Percentiles rank a stretch among this genome's conserved stretches.
phyloP scores from a whole-genome alignment of 2,329 filamentous ascomycete species.

The Ceratocystis cubensis region DNA sequence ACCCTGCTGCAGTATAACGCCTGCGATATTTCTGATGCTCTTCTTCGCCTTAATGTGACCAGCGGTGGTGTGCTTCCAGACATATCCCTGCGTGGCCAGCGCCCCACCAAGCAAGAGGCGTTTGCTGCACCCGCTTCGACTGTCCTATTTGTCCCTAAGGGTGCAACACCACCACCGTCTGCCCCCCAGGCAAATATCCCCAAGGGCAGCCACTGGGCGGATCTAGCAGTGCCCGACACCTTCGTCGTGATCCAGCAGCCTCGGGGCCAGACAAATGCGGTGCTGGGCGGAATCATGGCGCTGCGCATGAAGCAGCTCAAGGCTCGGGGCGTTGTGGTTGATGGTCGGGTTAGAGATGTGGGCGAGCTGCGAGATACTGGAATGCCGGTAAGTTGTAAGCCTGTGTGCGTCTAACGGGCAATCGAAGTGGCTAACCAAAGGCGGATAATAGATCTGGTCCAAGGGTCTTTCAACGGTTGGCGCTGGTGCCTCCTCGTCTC shows the following conservation, averaged over 20 bases:
- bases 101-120: neutral
- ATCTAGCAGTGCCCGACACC: constrained; percentile 46
- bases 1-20: constrained; percentile 32
- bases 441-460: constrained; percentile 39
- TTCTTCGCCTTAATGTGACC: constrained; percentile 55
- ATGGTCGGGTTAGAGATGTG: constrained; percentile 56
- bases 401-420: too few species aligned
- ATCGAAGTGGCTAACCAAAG: too few species aligned
- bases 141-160: constrained; percentile 50
- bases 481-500: constrained; percentile 42
- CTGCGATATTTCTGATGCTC: constrained; percentile 57
- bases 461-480: constrained; percentile 46
- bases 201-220: constrained; percentile 52
- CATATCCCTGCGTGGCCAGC: constrained; percentile 28
- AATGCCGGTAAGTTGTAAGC: constrained; percentile 38
- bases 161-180: constrained; percentile 26
- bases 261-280: constrained; percentile 51
- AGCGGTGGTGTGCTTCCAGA: constrained; percentile 56
- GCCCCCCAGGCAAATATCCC: constrained; percentile 39
- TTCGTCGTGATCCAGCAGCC: constrained; percentile 58
- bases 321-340: constrained; percentile 50
- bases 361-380: constrained; percentile 43
- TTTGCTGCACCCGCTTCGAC: constrained; percentile 43
- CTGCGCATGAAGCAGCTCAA: constrained; percentile 51
- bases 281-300: constrained; percentile 68